Evolutionary conservation across 2,329 filamentous ascomycete genomes (phyloP).

Genomic region (Orbilia oligospora): DNA sequence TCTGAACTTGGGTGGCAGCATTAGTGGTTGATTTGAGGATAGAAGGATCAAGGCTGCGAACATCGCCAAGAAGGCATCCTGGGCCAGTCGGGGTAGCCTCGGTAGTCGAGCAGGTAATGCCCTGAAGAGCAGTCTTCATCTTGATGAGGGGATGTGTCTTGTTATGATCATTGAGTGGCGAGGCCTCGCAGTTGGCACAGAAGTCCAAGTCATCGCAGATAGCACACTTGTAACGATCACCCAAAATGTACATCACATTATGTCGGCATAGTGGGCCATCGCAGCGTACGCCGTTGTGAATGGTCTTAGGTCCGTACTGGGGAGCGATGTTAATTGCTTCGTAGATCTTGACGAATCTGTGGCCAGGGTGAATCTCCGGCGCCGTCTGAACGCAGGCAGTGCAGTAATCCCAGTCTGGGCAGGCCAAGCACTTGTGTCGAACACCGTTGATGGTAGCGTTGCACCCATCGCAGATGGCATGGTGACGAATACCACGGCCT

Average conservation of each 20-base stretch:
- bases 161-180: constrained; percentile 87
- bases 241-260: constrained; percentile 77
- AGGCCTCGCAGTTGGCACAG: constrained; percentile 92
- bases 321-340: constrained; percentile 72
- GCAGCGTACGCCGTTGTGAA: constrained; percentile 90
- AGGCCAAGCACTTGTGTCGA: constrained; percentile 96
- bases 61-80: constrained; percentile 52
- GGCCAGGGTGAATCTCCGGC: constrained; percentile 79
- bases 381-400: constrained; percentile 78
- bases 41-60: constrained; percentile 44
- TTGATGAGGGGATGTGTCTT: constrained; percentile 97
- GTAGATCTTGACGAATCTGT: constrained; percentile 91
- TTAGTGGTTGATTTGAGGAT: constrained; percentile 67
- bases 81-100: constrained; percentile 78
- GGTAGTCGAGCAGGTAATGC: constrained; percentile 86
- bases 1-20: constrained; percentile 77
- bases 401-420: constrained; percentile 98
- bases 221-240: constrained; percentile 95
- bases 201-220: constrained; percentile 96
- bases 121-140: constrained; percentile 92
- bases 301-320: constrained; percentile 68
- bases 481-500: constrained; percentile 85
- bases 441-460: constrained; percentile 88
- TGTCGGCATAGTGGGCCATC: constrained; percentile 89
- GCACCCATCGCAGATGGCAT: constrained; percentile 94